Base-by-base conservation (phyloP, 1,284 basidiomycete species). In the Melampsora americana region DNA sequence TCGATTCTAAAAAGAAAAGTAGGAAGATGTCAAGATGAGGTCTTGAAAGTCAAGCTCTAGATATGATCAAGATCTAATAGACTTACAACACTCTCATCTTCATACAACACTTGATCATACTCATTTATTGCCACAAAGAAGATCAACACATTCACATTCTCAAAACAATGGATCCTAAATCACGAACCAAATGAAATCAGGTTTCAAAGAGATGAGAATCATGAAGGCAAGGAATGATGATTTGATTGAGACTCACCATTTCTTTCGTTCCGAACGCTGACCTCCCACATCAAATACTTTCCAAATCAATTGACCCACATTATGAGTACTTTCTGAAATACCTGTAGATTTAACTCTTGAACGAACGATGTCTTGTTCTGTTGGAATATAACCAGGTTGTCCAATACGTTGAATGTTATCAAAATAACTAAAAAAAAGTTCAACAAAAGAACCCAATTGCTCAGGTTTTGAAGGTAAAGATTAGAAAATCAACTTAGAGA, bases 261-360 rank as follows among this genome's bases (percentile, higher is more conserved):
- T 94, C 82, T 92, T 87, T 76, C 92, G 86, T 82, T 94, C 92
- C 81, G 89, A 90, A 84, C 93, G 91, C 83, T 94, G 92, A 1
- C 92, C 92, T 56, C 92, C 92, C 66, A 94, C 92, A 81, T 94
- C 92, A 76, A 93, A 90, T 89, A 94, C 92, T 88, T 78, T 78
- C 50, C 75, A 79, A 72, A 61, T 78, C 82, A 26, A 78, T 79
- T 83, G 82, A 46, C 79, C 79, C 39, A 84, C 81, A 64, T 87
- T 85, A 84, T 97, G 96, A 28, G 88, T 88, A 0, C 92, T 96
- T 83, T 96, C 93, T n/a, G 90, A 92, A 81, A 97, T 96, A 44
- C 94, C 93, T 30, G 92, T 92, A 46, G 93, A 95, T 79, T 93
- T 90, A 69, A 91, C 90, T 77, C 93, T 87, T 78, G 90, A 90